phyloP scores from a whole-genome alignment of 495 filamentous ascomycete genomes.

The Margaritispora aquatica region DNA sequence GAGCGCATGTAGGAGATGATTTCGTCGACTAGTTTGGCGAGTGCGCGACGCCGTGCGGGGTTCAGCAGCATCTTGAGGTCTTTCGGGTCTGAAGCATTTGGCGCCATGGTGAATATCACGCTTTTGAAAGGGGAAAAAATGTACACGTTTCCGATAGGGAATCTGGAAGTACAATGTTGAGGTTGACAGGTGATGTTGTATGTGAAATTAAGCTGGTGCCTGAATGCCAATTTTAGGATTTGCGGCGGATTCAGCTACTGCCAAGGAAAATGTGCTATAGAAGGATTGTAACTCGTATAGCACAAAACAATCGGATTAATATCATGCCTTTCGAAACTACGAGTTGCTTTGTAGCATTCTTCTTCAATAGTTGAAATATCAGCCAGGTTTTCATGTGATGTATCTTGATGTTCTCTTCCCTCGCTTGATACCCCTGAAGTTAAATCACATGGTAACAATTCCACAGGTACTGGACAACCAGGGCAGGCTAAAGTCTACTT shows the following conservation, averaged over 20 bases:
- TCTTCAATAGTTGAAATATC: too few species aligned
- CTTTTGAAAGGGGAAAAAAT: too few species aligned
- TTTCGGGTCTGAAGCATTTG: conserved; percentile 18
- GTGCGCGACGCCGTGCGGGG: conserved; percentile 16
- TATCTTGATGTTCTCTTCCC: background rate
- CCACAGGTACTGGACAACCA: too few species aligned
- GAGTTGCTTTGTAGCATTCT: too few species aligned
- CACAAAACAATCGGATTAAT: too few species aligned
- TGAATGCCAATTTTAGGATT: background rate
- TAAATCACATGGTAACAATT: background rate
- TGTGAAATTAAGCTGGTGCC: background rate
- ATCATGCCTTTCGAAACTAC: too few species aligned
- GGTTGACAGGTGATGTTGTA: background rate
- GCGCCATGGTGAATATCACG: conserved; percentile 12
- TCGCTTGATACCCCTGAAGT: background rate
- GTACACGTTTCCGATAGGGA: too few species aligned
- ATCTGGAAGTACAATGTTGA: too few species aligned
- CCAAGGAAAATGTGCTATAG: too few species aligned
- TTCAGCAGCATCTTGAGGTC: conserved; percentile 20
- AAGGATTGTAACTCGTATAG: too few species aligned
- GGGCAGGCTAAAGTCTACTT: too few species aligned
- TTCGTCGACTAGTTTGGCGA: conserved; percentile 5
- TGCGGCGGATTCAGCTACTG: background rate
- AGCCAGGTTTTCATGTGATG: too few species aligned
- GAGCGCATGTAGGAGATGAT: conserved; percentile 20